Conservation (phyloP, 176 grass and related monocot genomes). For the Oryza meridionalis region DNA sequence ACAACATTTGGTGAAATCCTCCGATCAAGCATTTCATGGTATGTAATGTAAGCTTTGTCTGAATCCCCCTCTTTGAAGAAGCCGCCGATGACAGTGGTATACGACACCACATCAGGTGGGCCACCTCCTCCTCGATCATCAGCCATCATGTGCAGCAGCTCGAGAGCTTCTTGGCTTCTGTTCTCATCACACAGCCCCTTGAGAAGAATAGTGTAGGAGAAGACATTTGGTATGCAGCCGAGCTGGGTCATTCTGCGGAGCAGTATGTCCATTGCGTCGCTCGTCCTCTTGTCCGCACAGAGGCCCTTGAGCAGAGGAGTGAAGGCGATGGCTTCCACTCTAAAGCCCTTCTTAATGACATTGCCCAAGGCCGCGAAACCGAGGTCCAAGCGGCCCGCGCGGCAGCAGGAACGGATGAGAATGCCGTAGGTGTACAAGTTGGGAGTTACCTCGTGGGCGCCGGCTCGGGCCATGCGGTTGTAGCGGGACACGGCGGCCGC, state of each 20-base stretch:
- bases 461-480: not conserved
- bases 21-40: conserved; percentile 13
- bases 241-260: conserved; percentile 34
- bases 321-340: not conserved
- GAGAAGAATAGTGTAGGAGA: not conserved
- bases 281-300: conserved; percentile 13
- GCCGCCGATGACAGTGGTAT: conserved; percentile 27
- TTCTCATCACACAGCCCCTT: conserved; percentile 37
- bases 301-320: conserved; percentile 17
- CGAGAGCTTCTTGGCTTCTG: conserved; percentile 6
- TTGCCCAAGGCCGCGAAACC: not conserved
- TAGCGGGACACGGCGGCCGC: too few species aligned
- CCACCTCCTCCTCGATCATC: not conserved
- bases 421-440: not conserved
- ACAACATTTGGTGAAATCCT: not conserved
- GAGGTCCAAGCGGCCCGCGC: not conserved
- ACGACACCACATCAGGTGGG: conserved; percentile 9
- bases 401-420: not conserved
- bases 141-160: conserved; percentile 27
- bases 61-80: not conserved
- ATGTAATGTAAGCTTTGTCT: not conserved
- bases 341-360: not conserved
- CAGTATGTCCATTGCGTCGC: not conserved
- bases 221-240: not conserved
- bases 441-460: not conserved